Conservation (phyloP, 2,329 filamentous ascomycete genomes). For the Botrytis tulipae region DNA sequence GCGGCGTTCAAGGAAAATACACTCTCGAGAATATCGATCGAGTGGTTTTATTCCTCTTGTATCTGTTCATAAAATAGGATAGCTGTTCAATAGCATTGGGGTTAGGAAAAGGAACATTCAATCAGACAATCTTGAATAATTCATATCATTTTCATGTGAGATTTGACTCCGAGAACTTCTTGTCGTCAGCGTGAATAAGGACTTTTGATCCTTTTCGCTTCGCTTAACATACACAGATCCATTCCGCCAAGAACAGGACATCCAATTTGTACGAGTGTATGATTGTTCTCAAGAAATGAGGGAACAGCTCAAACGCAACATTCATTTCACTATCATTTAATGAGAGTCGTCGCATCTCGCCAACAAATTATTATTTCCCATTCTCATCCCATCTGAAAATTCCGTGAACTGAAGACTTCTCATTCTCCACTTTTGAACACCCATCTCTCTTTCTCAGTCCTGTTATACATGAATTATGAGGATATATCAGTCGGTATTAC, state of each 20-base stretch:
- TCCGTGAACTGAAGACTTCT: not conserved
- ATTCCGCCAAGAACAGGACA: not conserved
- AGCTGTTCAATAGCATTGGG: not conserved
- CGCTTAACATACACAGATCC: not conserved
- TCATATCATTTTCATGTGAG: not conserved
- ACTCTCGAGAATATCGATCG: constrained; percentile 34
- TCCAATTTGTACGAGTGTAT: not conserved
- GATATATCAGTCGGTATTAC: not conserved
- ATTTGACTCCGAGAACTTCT: not conserved
- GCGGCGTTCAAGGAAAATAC: constrained; percentile 2
- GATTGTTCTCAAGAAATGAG: not conserved
- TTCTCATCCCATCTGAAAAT: not conserved
- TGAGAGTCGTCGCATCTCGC: not conserved
- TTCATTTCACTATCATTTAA: no score
- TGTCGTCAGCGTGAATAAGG: not conserved
- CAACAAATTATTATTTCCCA: not conserved
- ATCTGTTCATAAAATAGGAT: not conserved
- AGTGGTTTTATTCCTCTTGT: constrained; percentile 22
- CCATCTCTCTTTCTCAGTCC: not conserved
- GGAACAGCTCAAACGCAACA: not conserved
- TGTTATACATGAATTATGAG: not conserved
- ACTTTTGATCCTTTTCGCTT: not conserved
- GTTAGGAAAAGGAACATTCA: no score
- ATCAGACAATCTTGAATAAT: not conserved
- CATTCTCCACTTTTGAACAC: not conserved